Evolutionary conservation across 768 basidiomycete genomes (phyloP).

Genomic region (Termitomyces bulborhizus): DNA sequence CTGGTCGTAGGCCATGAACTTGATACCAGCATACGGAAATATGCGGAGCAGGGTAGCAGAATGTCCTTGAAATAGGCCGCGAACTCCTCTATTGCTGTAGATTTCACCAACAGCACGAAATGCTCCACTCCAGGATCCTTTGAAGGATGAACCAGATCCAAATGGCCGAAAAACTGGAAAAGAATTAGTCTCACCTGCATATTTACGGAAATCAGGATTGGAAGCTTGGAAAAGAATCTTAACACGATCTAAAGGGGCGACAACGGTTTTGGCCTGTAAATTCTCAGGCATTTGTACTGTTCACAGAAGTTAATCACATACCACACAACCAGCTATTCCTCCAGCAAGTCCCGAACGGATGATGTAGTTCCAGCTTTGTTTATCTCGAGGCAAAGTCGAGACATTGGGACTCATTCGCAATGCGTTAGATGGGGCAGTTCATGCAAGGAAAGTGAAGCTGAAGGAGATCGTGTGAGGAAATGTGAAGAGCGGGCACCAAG

Average conservation of each 20-base stretch:
- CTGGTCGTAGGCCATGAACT: constrained; percentile 95
- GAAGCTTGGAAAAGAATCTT: constrained; percentile 99
- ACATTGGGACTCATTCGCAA: constrained; percentile 60
- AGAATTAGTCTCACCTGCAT: constrained; percentile 62
- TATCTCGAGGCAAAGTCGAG: constrained; percentile 39
- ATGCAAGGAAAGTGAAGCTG: constrained; percentile 21
- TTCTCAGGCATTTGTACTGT: not conserved
- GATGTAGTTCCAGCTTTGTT: constrained; percentile 52
- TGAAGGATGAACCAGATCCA: not conserved
- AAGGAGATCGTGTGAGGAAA: not conserved
- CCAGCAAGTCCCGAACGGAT: constrained; percentile 87
- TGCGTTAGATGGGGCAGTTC: constrained; percentile 20
- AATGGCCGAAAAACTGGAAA: not conserved
- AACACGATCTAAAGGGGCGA: constrained; percentile 94
- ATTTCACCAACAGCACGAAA: constrained; percentile 73
- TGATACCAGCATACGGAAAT: constrained; percentile 96
- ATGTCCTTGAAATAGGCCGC: constrained; percentile 92
- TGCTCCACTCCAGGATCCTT: constrained; percentile 86
- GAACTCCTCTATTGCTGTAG: constrained; percentile 56
- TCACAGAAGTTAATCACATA: constrained; percentile 35
- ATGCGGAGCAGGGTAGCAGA: constrained; percentile 91
- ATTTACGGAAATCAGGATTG: constrained; percentile 91
- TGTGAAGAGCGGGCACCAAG: not conserved
- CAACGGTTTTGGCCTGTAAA: constrained; percentile 82
- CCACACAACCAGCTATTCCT: constrained; percentile 89